A percentile compares a stretch with the other conserved stretches of the same genome.
phyloP scores from a whole-genome alignment of 2,329 filamentous ascomycete genomes.

The Aspergillus eucalypticola region DNA sequence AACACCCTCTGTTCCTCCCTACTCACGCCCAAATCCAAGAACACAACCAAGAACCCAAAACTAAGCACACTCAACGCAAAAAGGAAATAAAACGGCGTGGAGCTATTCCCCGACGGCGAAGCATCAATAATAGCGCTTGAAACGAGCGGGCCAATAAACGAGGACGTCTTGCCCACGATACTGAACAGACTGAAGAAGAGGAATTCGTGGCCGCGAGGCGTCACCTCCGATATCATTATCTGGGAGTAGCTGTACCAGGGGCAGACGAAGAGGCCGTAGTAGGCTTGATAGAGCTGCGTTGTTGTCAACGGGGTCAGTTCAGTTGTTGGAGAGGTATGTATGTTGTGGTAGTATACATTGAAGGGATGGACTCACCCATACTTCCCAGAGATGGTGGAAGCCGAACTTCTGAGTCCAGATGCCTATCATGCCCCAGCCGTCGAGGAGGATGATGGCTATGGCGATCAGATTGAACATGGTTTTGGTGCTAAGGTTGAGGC shows the following conservation, averaged over 20 bases:
- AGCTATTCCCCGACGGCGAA: constrained; percentile 55
- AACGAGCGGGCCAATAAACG: constrained; percentile 69
- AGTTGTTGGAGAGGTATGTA: background rate
- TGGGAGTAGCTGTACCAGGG: constrained; percentile 72
- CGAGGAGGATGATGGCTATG: constrained; percentile 61
- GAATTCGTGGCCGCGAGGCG: constrained; percentile 67
- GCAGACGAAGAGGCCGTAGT: constrained; percentile 67
- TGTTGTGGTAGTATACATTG: background rate
- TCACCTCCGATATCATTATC: constrained; percentile 71
- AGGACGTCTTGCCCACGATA: constrained; percentile 68
- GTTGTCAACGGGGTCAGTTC: too few species aligned
- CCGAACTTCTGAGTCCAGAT: constrained; percentile 58
- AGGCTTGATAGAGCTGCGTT: constrained; percentile 47
- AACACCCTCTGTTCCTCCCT: constrained; percentile 60
- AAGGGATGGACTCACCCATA: constrained; percentile 41
- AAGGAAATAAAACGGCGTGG: constrained; percentile 66
- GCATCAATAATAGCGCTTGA: constrained; percentile 69
- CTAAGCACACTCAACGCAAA: constrained; percentile 60
- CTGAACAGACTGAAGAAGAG: constrained; percentile 70
- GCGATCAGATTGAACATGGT: constrained; percentile 69
- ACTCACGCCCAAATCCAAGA: constrained; percentile 63
- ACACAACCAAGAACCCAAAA: constrained; percentile 54
- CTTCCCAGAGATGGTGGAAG: constrained; percentile 57
- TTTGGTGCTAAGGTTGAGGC: constrained; percentile 62
- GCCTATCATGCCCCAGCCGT: constrained; percentile 60